Evolutionary conservation across 2,329 filamentous ascomycete genomes (phyloP), one percentile per base, ranked within the genome.

Genomic region (Fusarium brevicatenulatum): DNA sequence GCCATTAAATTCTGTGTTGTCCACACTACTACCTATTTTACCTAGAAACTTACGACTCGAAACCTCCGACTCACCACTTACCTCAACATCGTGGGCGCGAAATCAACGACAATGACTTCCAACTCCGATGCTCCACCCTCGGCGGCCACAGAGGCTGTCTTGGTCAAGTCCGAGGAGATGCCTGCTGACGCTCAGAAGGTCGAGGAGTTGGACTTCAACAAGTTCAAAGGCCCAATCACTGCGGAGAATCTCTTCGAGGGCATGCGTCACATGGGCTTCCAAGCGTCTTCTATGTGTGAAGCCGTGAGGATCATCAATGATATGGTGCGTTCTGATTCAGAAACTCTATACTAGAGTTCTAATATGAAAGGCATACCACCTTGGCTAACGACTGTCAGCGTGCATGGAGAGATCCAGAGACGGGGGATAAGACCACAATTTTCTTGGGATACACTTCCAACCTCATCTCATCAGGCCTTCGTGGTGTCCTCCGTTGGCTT

Each of bases 381-480:
- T 25, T 63, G 40, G 60, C 69, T 73, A 43, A 72, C 60, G 39
- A 13, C 40, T 37, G 44, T 64, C 79, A 85, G 94, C 89, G 94
- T 80, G 88, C 89, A 64, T 98, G 94, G 92, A 87, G 88, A 70
- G 93, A 97, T 80, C 90, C 93, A 2, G 93, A 95, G 78, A 93
- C 93, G 4, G 90, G 90, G 19, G 90, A 92, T 32, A 89, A 89
- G 78, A 96, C 96, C 23, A 98, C 96, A 68, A 95, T 99, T 77
- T 98, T 99, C 83, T 90, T 99, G 13, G 96, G 96, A 64, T 99
- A 98, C 85, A 99, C 96, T 15, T 97, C 94, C 56, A 99, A 99
- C 81, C 88, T 99, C 77, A 98, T 99, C 78, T 98, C 96, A 1
- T 99, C 95, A 7, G 96, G 96, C 13, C 89, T 99, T 36, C 91